These are phyloP conservation scores for Yarrowia bubula DNA, from an alignment of 805 yeast species.

Conservation along the genomic window DNA sequence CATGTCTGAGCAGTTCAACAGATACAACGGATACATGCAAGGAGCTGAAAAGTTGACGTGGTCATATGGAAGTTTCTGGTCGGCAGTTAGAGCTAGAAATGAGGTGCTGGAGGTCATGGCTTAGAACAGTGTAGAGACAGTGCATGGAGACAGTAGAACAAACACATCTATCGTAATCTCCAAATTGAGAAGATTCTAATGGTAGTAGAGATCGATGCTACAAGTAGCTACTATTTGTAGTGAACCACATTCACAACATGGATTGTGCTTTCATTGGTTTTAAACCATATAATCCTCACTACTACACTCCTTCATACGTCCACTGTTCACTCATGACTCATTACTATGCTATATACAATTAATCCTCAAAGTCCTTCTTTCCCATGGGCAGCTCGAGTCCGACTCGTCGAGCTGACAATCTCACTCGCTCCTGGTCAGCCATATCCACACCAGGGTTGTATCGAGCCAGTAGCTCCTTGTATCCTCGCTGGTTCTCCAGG, in stretches of 20 bases:
- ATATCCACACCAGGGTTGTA: slow-evolving; percentile 82
- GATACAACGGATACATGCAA: slow-evolving; percentile 74
- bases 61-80: slow-evolving; percentile 81
- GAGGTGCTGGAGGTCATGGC: not conserved
- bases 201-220: too few relatives aligned
- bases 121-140: not conserved
- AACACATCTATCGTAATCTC: too few relatives aligned
- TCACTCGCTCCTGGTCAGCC: slow-evolving; percentile 74
- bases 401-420: slow-evolving; percentile 81
- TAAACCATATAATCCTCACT: too few relatives aligned
- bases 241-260: too few relatives aligned
- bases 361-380: slow-evolving; percentile 23
- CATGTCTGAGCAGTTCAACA: slow-evolving; percentile 88
- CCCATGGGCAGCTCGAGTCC: slow-evolving; percentile 68
- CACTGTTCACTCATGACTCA: not conserved
- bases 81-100: slow-evolving; percentile 44
- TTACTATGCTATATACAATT: slow-evolving; percentile 21
- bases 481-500: slow-evolving; percentile 69
- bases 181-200: too few relatives aligned
- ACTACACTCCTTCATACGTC: not conserved
- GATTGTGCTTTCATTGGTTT: too few relatives aligned
- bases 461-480: slow-evolving; percentile 74
- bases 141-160: not conserved
- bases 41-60: slow-evolving; percentile 89
- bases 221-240: too few relatives aligned